phyloP scores from a whole-genome alignment of 2,329 filamentous ascomycete genomes.

The Rhynchosporium graminicola region DNA sequence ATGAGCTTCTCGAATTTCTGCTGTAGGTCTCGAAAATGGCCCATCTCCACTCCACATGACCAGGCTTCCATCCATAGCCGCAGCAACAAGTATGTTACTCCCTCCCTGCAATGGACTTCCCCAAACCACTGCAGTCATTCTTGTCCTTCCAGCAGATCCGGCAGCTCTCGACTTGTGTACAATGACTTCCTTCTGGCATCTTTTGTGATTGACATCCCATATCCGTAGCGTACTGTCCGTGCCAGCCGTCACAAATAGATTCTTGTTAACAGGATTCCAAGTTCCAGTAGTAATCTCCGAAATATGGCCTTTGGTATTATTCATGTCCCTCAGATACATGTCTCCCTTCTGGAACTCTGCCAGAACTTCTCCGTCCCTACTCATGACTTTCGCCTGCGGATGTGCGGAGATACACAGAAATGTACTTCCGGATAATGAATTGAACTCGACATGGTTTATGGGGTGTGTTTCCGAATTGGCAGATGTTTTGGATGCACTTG shows the following conservation, averaged over 20 bases:
- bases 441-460: slow-evolving; percentile 85
- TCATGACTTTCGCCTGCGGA: slow-evolving; percentile 86
- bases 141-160: slow-evolving; percentile 83
- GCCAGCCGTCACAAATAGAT: slow-evolving; percentile 85
- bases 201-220: slow-evolving; percentile 93
- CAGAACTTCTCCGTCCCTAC: slow-evolving; percentile 81
- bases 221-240: slow-evolving; percentile 95
- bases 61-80: slow-evolving; percentile 85
- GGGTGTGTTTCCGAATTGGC: slow-evolving; percentile 80
- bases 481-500: slow-evolving; percentile 72
- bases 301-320: slow-evolving; percentile 96
- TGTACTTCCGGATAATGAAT: slow-evolving; percentile 74
- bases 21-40: slow-evolving; percentile 78
- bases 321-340: slow-evolving; percentile 97
- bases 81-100: slow-evolving; percentile 74
- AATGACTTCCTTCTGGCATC: slow-evolving; percentile 88
- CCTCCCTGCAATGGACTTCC: slow-evolving; percentile 74
- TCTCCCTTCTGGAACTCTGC: slow-evolving; percentile 95
- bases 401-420: slow-evolving; percentile 88
- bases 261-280: slow-evolving; percentile 87
- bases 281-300: slow-evolving; percentile 86
- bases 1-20: slow-evolving; percentile 84
- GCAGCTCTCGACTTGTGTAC: slow-evolving; percentile 93
- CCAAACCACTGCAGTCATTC: slow-evolving; percentile 94
- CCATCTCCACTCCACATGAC: slow-evolving; percentile 92